Conservation (phyloP, 2,329 filamentous ascomycete genomes). For the Scytalidium lignicola region DNA sequence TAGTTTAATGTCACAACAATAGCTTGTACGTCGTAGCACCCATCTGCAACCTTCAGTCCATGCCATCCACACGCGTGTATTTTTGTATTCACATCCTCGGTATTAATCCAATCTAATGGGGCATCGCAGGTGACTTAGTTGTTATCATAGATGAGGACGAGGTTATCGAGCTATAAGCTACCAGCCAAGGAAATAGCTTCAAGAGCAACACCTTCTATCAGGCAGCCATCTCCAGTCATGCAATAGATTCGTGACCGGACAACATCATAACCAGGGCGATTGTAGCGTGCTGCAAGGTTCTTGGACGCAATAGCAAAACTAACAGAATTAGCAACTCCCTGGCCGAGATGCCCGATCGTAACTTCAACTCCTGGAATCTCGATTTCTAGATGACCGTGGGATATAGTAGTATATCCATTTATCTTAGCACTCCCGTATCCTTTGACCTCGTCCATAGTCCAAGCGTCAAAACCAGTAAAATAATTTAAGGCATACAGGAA, state of each 20-base stretch:
- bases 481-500: too few relatives aligned
- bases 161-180: slow-evolving; percentile 41
- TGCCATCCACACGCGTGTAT: slow-evolving; percentile 44
- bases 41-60: slow-evolving; percentile 41
- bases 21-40: slow-evolving; percentile 36
- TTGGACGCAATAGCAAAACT: slow-evolving; percentile 48
- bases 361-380: slow-evolving; percentile 45
- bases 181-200: slow-evolving; percentile 45
- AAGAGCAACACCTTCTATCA: slow-evolving; percentile 43
- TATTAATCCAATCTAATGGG: slow-evolving; percentile 38
- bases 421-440: too few relatives aligned
- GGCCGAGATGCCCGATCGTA: slow-evolving; percentile 45
- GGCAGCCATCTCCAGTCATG: slow-evolving; percentile 44
- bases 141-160: slow-evolving; percentile 47
- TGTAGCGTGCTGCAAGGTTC: slow-evolving; percentile 41
- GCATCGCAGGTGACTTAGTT: slow-evolving; percentile 48
- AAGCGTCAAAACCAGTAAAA: too few relatives aligned
- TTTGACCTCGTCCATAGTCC: too few relatives aligned
- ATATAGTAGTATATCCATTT: too few relatives aligned
- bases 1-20: slow-evolving; percentile 37
- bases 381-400: slow-evolving; percentile 43
- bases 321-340: slow-evolving; percentile 46
- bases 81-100: slow-evolving; percentile 44
- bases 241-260: slow-evolving; percentile 43
- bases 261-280: slow-evolving; percentile 36